Base-by-base conservation (phyloP, 1,139 yeast genomes). In the Pichia cactophila region DNA sequence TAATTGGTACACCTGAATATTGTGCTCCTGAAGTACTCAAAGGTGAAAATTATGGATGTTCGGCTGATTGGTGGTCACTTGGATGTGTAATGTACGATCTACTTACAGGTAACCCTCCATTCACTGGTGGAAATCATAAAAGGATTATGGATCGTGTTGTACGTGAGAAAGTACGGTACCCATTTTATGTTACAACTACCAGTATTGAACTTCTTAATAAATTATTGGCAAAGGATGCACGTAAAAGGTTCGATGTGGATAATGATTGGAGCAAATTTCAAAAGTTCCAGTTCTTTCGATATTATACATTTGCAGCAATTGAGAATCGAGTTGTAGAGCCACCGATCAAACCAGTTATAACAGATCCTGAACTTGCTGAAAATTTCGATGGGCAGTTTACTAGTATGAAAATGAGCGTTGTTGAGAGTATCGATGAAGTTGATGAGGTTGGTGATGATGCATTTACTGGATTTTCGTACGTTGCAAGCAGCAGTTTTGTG, bases 51-150 rank as follows among this genome's bases (percentile, higher is more conserved):
- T 92, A 92, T 63, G 92, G 89, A 56, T 83, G 78, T 56, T 76
- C 82, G 10, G 96, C 94, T 11, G 98, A 92, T 64, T 92, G 97
- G 95, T 92, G 97, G 95, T 88, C 97, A 0, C 71, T 92, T 33
- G 97, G 98, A 0, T 88, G 96, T 56, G 87, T 92, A 8, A 77
- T 88, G 33, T 88, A 73, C 64, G 97, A 92, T 65, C 74, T 92
- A 71, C 71, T 92, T 41, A 86, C 95, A 0, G 97, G 98, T 0
- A 77, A 83, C 44, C 97, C 98, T 1, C 98, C 98, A 2, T 90
- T 88, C 64, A 86, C 95, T 0, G 98, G 97, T 2, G 83, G 80
- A 54, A 88, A 86, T 61, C 86, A 86, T 62, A 86, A 86, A 63
- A 79, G 80, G 49, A 88, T 92, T 45, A 74, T 84, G 61, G 90